Evolutionary conservation across 768 basidiomycete species (phyloP), one percentile per base, ranked within the genome.

Genomic region (Auriscalpium orientale): DNA sequence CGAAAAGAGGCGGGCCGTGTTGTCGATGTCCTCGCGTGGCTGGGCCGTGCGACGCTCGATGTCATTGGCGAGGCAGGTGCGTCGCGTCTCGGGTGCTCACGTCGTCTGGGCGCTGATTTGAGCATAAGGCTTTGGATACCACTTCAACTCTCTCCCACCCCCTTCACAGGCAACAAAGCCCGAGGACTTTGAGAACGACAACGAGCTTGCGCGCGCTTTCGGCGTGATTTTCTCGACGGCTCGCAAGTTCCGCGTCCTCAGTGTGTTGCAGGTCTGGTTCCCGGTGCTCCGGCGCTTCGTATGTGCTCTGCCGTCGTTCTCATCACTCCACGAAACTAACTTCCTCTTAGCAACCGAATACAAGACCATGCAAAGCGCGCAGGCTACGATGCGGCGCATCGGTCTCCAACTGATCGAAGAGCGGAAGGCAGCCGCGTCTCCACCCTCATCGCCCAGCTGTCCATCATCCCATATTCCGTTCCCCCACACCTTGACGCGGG

Each of bases 31-130:
- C 71, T 85, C 38, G 70, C 74, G 4, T 89, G 83, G 80, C 71
- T 91, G 3, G 82, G 80, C 44, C 80, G 79, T 54, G 79, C 79
- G 49, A 89, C 88, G 4, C 72, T 91, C 9, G 90, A 91, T 59
- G 79, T 88, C 54, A 90, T 93, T 51, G 88, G 88, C 9, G 72
- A 86, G 38, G 84, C 89, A 7, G 84, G 83, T 76, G 60, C 45
- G 67, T 57, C 52, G 7, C 21, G 40, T 36, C 43, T 9, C 21
- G 54, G 36, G 18, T 38, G 4, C 53, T 8, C 51, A 33, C 22
- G n/a, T 48, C 36, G 28, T 46, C 8, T 47, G 28, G 52, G 2
- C 16, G 37, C 22, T 50, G n/a, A 38, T 37, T 10, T 3, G 5
- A 34, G 34, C 5, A 48, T 13, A 74, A 71, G 83, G 85, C 61